phyloP scores from a whole-genome alignment of 2,329 filamentous ascomycete genomes.

The Colletotrichum higginsianum region DNA sequence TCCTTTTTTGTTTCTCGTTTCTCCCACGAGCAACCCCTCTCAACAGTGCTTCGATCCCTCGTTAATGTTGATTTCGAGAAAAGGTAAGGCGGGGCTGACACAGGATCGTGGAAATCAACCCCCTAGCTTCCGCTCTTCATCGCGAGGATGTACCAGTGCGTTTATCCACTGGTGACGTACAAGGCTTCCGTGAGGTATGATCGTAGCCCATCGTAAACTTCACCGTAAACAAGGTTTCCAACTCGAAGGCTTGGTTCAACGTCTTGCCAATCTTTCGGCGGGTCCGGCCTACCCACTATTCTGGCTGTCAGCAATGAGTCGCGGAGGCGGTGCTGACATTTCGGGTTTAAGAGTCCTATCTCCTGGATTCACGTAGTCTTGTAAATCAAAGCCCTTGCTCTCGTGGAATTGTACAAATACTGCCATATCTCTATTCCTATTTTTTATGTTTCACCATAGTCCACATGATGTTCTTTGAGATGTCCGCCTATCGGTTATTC shows the following conservation, averaged over 20 bases:
- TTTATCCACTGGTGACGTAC: not conserved
- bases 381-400: too few relatives aligned
- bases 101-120: too few relatives aligned
- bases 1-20: too few relatives aligned
- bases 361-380: not conserved
- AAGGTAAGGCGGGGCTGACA: too few relatives aligned
- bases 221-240: not conserved
- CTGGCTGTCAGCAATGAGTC: not conserved
- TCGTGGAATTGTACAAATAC: not conserved
- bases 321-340: not conserved
- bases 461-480: not conserved
- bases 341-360: not conserved
- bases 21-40: too few relatives aligned
- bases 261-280: not conserved
- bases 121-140: not conserved
- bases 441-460: not conserved
- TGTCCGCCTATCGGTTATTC: not conserved
- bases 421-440: not conserved
- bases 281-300: not conserved
- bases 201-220: not conserved
- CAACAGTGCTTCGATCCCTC: too few relatives aligned
- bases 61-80: too few relatives aligned
- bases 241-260: not conserved
- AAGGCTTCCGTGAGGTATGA: too few relatives aligned
- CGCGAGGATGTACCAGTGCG: not conserved